A percentile compares a stretch with the other conserved stretches of the same genome.
phyloP scores from a whole-genome alignment of 352 stramenopile species.

The Paralagenidium karlingii region DNA sequence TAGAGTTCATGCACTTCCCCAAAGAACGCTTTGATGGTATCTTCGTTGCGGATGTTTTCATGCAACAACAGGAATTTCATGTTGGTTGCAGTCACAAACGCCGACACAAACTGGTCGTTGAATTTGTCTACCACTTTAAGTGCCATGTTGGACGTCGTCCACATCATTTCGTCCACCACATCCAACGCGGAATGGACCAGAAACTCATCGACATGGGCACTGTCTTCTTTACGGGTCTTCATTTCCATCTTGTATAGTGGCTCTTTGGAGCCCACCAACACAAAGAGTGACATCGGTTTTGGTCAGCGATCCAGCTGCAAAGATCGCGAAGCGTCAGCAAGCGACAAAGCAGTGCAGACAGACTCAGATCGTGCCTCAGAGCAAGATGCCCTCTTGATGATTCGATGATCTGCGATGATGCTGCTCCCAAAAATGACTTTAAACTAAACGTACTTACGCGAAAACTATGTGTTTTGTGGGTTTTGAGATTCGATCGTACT shows the following conservation, averaged over 20 bases:
- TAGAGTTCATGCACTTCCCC: slow-evolving; percentile 96
- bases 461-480: too few relatives aligned
- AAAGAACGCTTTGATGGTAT: slow-evolving; percentile 94
- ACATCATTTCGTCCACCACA: slow-evolving; percentile 93
- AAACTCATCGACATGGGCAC: slow-evolving; percentile 94
- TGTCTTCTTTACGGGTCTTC: slow-evolving; percentile 66
- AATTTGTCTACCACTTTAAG: slow-evolving; percentile 90
- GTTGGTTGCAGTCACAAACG: slow-evolving; percentile 92
- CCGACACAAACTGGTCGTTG: slow-evolving; percentile 95
- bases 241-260: slow-evolving; percentile 83
- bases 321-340: too few relatives aligned
- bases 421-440: too few relatives aligned
- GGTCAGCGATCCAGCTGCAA: too few relatives aligned
- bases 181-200: slow-evolving; percentile 96
- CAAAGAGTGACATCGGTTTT: slow-evolving; percentile 84
- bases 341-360: too few relatives aligned
- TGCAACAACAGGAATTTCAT: slow-evolving; percentile 96
- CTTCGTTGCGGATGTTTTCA: slow-evolving; percentile 88
- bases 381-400: too few relatives aligned
- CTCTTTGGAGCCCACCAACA: slow-evolving; percentile 77
- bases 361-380: too few relatives aligned
- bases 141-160: slow-evolving; percentile 89
- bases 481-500: too few relatives aligned
- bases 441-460: too few relatives aligned
- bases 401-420: too few relatives aligned